A percentile compares a stretch with the other conserved stretches of the same genome.
phyloP scores from a whole-genome alignment of 2,329 filamentous ascomycete species.

The Aureobasidium sp. region DNA sequence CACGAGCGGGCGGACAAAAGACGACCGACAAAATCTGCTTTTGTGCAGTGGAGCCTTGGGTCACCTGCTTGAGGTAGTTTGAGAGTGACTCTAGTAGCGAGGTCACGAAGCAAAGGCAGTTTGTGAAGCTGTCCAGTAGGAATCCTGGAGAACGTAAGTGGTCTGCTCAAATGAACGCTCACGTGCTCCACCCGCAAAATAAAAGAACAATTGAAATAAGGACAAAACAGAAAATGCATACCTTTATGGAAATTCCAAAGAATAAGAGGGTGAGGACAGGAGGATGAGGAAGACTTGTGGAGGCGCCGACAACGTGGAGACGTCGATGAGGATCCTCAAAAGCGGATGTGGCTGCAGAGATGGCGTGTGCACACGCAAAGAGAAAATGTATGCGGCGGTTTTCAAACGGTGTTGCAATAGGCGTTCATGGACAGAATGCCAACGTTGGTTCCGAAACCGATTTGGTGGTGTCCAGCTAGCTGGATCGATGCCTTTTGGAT shows the following conservation, averaged over 20 bases:
- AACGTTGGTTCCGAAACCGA: slow-evolving; percentile 7
- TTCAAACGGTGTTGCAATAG: slow-evolving; percentile 11
- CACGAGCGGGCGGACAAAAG: neutral
- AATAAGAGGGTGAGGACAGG: slow-evolving; percentile 3
- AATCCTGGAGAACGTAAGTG: slow-evolving; percentile 12
- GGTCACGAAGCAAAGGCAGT: slow-evolving; percentile 10
- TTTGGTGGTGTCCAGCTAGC: neutral
- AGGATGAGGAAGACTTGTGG: slow-evolving; percentile 3
- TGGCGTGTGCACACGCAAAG: slow-evolving; percentile 50
- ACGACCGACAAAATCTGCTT: slow-evolving; percentile 4
- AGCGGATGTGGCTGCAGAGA: slow-evolving; percentile 69
- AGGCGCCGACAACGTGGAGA: slow-evolving; percentile 11
- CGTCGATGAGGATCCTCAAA: slow-evolving; percentile 50
- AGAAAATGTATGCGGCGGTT: slow-evolving; percentile 10
- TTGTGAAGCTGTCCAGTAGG: slow-evolving; percentile 12
- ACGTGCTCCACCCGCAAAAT: slow-evolving; percentile 4
- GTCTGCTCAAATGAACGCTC: slow-evolving; percentile 2
- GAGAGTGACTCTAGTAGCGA: slow-evolving; percentile 10
- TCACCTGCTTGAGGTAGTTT: slow-evolving; percentile 13
- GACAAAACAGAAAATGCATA: slow-evolving; percentile 4
- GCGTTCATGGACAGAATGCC: slow-evolving; percentile 10
- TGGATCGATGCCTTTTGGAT: neutral
- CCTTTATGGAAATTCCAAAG: neutral
- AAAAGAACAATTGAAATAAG: neutral
- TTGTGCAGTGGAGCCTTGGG: neutral